Evolutionary conservation across 306 rosid genomes (phyloP).

Genomic region (Glycyrrhiza uralensis): DNA sequence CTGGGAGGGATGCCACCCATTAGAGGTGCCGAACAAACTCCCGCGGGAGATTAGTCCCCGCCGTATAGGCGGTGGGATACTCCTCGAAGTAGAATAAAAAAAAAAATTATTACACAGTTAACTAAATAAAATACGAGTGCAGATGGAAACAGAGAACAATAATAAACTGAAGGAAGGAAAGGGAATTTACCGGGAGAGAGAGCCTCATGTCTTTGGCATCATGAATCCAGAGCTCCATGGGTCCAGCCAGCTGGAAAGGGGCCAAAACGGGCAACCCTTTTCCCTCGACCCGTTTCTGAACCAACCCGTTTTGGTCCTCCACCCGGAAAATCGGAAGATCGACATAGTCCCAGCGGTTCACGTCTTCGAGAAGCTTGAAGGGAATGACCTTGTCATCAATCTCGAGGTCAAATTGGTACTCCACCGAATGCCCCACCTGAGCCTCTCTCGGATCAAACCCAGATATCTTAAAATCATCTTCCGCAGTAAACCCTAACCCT

Average conservation of each 20-base stretch:
- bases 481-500: conserved; percentile 63
- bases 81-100: too few species aligned
- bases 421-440: conserved; percentile 77
- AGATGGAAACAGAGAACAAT: too few species aligned
- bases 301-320: conserved; percentile 47
- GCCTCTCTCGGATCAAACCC: conserved; percentile 86
- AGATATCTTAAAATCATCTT: conserved; percentile 66
- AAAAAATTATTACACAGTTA: too few species aligned
- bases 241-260: conserved; percentile 94
- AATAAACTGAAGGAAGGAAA: background rate
- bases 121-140: background rate
- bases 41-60: too few species aligned
- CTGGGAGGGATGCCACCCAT: too few species aligned
- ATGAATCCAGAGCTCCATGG: conserved; percentile 96
- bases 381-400: conserved; percentile 70
- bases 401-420: conserved; percentile 77
- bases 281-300: conserved; percentile 33
- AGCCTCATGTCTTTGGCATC: conserved; percentile 82
- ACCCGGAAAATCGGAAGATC: conserved; percentile 80
- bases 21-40: too few species aligned
- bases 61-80: too few species aligned
- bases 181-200: conserved; percentile 74
- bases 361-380: conserved; percentile 81
- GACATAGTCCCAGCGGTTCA: conserved; percentile 76
- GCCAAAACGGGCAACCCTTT: conserved; percentile 65